These are phyloP conservation scores for Chaetomiaceae sp. DNA, from an alignment of 2,329 filamentous ascomycete genomes.

Conservation along the genomic window DNA sequence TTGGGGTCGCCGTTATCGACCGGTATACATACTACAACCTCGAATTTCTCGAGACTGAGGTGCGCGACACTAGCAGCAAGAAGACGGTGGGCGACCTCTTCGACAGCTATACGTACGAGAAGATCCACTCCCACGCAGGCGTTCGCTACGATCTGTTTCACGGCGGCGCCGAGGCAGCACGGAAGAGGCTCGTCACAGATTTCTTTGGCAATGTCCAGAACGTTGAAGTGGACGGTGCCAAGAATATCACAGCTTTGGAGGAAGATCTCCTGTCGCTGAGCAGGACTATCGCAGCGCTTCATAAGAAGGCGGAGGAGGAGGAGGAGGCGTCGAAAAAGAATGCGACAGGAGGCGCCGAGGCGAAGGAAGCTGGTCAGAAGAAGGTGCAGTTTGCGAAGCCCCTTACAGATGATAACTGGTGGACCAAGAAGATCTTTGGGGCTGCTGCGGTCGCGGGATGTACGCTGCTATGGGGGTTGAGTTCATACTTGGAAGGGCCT, in stretches of 20 bases:
- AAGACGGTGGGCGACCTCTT: conserved; percentile 91
- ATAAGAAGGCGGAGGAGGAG: conserved; percentile 45
- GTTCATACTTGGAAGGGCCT: conserved; percentile 46
- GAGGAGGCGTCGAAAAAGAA: conserved; percentile 31
- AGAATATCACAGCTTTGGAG: conserved; percentile 51
- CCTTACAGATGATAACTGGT: conserved; percentile 62
- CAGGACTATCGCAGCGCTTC: conserved; percentile 56
- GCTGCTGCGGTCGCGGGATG: conserved; percentile 59
- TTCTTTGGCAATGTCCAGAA: conserved; percentile 99
- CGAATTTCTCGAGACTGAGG: conserved; percentile 89
- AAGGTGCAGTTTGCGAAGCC: conserved; percentile 54
- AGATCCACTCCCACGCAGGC: conserved; percentile 90
- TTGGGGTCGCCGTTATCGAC: conserved; percentile 96
- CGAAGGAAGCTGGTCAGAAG: conserved; percentile 26
- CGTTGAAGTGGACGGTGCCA: conserved; percentile 76
- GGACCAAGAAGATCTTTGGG: conserved; percentile 61
- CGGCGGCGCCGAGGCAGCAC: conserved; percentile 72
- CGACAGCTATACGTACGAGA: conserved; percentile 89
- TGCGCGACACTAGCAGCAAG: conserved; percentile 79
- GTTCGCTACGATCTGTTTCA: conserved; percentile 93
- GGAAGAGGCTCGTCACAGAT: conserved; percentile 81
- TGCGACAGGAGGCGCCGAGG: conserved; percentile 24
- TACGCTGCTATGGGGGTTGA: conserved; percentile 54
- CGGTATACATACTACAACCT: conserved; percentile 98
- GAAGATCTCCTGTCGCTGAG: conserved; percentile 77